Evolutionary conservation across 305 asterid genomes (phyloP).

Genomic region (Coffea humblotiana): DNA sequence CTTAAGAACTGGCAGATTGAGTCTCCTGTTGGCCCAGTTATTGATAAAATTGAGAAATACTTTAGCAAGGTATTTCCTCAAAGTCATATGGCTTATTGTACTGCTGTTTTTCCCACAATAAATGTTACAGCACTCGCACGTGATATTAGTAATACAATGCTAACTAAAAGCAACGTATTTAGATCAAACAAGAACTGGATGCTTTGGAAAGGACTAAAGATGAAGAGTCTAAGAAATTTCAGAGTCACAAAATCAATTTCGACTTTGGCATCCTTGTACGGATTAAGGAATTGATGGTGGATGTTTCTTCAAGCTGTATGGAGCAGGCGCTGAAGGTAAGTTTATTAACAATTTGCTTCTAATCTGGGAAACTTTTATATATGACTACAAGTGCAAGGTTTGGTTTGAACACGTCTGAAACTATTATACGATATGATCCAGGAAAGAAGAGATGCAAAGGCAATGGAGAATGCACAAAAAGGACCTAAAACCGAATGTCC

Average conservation of each 20-base stretch:
- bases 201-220: conserved; percentile 78
- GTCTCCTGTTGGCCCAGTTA: conserved; percentile 54
- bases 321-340: conserved; percentile 82
- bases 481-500: conserved; percentile 32
- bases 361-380: not conserved
- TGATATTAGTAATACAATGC: not conserved
- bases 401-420: not conserved
- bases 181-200: conserved; percentile 84
- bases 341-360: conserved; percentile 6
- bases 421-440: conserved; percentile 20
- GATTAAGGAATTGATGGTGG: conserved; percentile 83
- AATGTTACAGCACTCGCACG: not conserved
- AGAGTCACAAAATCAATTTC: conserved; percentile 69
- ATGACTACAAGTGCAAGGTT: not conserved
- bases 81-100: not conserved
- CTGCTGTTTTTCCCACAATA: not conserved
- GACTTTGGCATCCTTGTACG: conserved; percentile 71
- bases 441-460: conserved; percentile 56
- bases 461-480: conserved; percentile 31
- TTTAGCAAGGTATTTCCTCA: conserved; percentile 58
- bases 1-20: conserved; percentile 57
- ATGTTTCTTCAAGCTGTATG: conserved; percentile 83
- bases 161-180: conserved; percentile 26
- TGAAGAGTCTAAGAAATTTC: conserved; percentile 74
- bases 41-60: conserved; percentile 72